Evolutionary conservation across 2,329 filamentous ascomycete genomes (phyloP).

Genomic region (Colletotrichum horii): DNA sequence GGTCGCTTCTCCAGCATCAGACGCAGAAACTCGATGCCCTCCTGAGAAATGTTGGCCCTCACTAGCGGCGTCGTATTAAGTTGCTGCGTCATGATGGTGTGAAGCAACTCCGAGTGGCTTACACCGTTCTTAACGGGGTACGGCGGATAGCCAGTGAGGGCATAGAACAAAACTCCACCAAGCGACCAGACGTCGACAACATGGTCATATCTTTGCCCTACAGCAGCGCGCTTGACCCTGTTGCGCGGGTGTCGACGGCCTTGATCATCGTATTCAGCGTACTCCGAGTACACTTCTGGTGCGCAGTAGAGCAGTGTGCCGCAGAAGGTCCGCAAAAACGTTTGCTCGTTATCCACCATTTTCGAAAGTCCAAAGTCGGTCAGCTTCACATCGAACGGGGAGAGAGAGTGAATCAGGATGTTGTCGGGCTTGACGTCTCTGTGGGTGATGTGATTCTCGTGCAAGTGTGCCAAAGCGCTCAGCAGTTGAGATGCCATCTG

Average conservation of each 20-base stretch:
- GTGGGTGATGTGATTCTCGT: conserved; percentile 89
- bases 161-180: conserved; percentile 88
- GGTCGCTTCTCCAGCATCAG: conserved; percentile 86
- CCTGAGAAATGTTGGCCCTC: conserved; percentile 61
- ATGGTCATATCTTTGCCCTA: conserved; percentile 78
- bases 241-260: conserved; percentile 68
- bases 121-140: conserved; percentile 80
- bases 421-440: conserved; percentile 99
- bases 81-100: conserved; percentile 82
- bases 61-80: conserved; percentile 71
- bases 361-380: conserved; percentile 98
- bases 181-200: conserved; percentile 97
- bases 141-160: conserved; percentile 80
- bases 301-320: conserved; percentile 96
- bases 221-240: conserved; percentile 60
- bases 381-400: conserved; percentile 84
- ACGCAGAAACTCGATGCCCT: conserved; percentile 75
- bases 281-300: conserved; percentile 90
- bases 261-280: conserved; percentile 70
- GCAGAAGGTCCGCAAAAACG: conserved; percentile 94
- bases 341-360: conserved; percentile 87
- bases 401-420: conserved; percentile 78
- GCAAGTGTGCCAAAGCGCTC: conserved; percentile 84
- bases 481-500: conserved; percentile 78
- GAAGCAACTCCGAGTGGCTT: conserved; percentile 78